phyloP scores from a whole-genome alignment of 2,329 filamentous ascomycete genomes.

The Fusarium falciforme region DNA sequence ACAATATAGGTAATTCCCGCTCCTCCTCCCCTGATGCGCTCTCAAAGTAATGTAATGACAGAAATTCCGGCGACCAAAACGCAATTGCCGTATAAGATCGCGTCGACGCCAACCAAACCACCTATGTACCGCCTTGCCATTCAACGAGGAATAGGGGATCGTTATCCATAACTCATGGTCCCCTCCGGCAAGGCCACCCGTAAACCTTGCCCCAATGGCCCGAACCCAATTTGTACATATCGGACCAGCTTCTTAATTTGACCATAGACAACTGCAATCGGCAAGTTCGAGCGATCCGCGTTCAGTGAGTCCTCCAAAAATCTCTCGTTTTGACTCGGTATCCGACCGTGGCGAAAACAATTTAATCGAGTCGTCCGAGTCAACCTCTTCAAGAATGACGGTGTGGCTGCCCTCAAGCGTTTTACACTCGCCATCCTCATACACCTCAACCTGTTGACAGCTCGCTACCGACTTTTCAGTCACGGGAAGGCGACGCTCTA shows the following conservation, averaged over 20 bases:
- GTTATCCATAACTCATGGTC: neutral
- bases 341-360: constrained; percentile 1
- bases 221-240: constrained; percentile 8
- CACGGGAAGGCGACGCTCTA: constrained; percentile 61
- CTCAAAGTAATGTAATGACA: constrained; percentile 26
- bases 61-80: constrained; percentile 15
- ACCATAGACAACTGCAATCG: constrained; percentile 65
- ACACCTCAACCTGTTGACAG: constrained; percentile 63
- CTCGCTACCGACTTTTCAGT: constrained; percentile 50
- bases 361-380: constrained; percentile 41
- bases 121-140: constrained; percentile 25
- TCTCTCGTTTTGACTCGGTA: constrained; percentile 12
- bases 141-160: constrained; percentile 8
- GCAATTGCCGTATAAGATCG: constrained; percentile 12
- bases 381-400: constrained; percentile 58
- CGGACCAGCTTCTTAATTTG: constrained; percentile 47
- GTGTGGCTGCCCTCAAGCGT: constrained; percentile 49
- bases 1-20: constrained; percentile 10
- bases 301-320: constrained; percentile 25
- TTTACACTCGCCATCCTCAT: constrained; percentile 51
- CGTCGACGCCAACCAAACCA: constrained; percentile 18
- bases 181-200: neutral
- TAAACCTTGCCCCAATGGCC: neutral
- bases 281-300: constrained; percentile 54
- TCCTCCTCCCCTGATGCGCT: constrained; percentile 27